phyloP scores from a whole-genome alignment of 768 basidiomycete species.

The Tricholoma matsutake region DNA sequence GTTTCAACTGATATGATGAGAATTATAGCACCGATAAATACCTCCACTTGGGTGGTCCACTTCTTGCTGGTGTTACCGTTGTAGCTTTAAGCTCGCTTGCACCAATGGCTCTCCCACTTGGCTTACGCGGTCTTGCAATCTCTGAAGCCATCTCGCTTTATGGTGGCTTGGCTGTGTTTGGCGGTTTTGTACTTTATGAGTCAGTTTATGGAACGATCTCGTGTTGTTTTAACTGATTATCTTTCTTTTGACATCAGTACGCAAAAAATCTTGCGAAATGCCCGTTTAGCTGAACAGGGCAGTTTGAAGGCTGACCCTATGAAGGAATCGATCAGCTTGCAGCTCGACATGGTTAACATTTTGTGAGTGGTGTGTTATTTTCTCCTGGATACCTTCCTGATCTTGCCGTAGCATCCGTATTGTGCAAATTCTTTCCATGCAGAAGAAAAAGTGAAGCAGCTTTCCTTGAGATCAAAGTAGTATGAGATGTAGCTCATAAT shows the following conservation, averaged over 20 bases:
- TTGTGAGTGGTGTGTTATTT: slow-evolving; percentile 47
- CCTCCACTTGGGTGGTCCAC: slow-evolving; percentile 81
- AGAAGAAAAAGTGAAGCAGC: slow-evolving; percentile 36
- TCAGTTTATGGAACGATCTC: slow-evolving; percentile 31
- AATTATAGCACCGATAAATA: slow-evolving; percentile 68
- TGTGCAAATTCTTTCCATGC: slow-evolving; percentile 76
- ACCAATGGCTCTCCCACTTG: slow-evolving; percentile 85
- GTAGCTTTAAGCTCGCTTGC: slow-evolving; percentile 85
- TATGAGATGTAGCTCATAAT: background rate
- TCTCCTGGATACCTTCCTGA: background rate
- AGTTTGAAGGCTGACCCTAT: slow-evolving; percentile 68
- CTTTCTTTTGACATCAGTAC: slow-evolving; percentile 45
- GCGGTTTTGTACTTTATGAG: slow-evolving; percentile 87
- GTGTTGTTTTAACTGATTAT: background rate
- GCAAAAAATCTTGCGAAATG: slow-evolving; percentile 80
- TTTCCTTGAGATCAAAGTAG: background rate
- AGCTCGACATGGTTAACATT: slow-evolving; percentile 89
- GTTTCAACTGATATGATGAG: background rate
- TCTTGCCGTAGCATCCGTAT: slow-evolving; percentile 58
- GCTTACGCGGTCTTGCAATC: slow-evolving; percentile 71
- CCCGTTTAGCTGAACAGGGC: slow-evolving; percentile 69
- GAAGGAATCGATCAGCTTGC: slow-evolving; percentile 72
- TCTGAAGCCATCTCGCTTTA: slow-evolving; percentile 80
- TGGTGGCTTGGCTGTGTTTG: slow-evolving; percentile 85
- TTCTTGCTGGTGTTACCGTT: slow-evolving; percentile 86